phyloP scores from a whole-genome alignment of 2,329 filamentous ascomycete species.

The Macrophomina phaseolina region DNA sequence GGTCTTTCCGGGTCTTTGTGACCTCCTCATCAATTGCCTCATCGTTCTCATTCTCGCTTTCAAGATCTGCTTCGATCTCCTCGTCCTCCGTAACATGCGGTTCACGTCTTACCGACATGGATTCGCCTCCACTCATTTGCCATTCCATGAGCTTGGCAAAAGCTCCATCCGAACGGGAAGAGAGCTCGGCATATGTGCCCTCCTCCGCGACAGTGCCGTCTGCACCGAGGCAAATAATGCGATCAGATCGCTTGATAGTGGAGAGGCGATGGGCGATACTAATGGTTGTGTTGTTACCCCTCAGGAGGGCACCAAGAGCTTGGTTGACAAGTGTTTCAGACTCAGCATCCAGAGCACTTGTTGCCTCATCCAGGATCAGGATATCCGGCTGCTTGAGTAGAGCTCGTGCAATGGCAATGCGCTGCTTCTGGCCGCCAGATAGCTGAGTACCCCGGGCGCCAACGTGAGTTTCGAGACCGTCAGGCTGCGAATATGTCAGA shows the following conservation, averaged over 20 bases:
- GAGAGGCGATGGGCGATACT: slow-evolving; percentile 95
- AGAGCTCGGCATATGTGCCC: slow-evolving; percentile 80
- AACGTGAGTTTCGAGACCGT: slow-evolving; percentile 92
- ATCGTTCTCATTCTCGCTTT: slow-evolving; percentile 44
- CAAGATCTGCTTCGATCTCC: slow-evolving; percentile 54
- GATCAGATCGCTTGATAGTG: slow-evolving; percentile 94
- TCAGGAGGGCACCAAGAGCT: slow-evolving; percentile 79
- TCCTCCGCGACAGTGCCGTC: slow-evolving; percentile 91
- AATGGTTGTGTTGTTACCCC: slow-evolving; percentile 92
- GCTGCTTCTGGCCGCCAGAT: slow-evolving; percentile 95
- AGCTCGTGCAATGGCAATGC: slow-evolving; percentile 94
- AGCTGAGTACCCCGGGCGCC: slow-evolving; percentile 91
- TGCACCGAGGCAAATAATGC: slow-evolving; percentile 86
- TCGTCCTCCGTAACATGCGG: slow-evolving; percentile 54
- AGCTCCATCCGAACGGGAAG: slow-evolving; percentile 74
- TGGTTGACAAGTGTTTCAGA: slow-evolving; percentile 96
- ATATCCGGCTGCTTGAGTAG: slow-evolving; percentile 97
- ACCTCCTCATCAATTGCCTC: slow-evolving; percentile 42
- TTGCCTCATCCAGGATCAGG: slow-evolving; percentile 92
- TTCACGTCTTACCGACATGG: slow-evolving; percentile 35
- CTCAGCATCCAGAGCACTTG: slow-evolving; percentile 93
- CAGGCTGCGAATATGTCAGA: slow-evolving; percentile 60
- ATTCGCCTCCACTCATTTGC: slow-evolving; percentile 89
- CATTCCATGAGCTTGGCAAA: slow-evolving; percentile 98
- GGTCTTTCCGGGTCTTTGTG: slow-evolving; percentile 34